phyloP scores from a whole-genome alignment of 768 basidiomycete species.

The Tricholoma sp. region DNA sequence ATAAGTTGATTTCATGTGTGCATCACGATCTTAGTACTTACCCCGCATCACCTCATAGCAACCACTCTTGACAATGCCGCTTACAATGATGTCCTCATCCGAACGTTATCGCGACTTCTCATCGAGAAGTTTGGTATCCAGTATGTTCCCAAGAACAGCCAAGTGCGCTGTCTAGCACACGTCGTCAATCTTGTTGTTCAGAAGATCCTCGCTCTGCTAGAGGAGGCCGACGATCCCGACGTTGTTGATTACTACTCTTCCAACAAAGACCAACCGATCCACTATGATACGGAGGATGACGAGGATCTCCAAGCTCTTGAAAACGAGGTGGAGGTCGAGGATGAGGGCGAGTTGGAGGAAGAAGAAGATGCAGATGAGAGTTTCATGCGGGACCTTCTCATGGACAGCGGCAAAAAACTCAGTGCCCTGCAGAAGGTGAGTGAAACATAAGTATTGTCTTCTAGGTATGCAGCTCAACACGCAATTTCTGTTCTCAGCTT shows the following conservation, averaged over 20 bases:
- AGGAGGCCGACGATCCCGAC: constrained; percentile 5
- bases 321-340: background rate
- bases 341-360: constrained; percentile 2
- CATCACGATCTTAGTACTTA: background rate
- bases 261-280: constrained; percentile 23
- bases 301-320: background rate
- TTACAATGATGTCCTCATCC: constrained; percentile 28
- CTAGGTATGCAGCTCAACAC: background rate
- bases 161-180: constrained; percentile 27
- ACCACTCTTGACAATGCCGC: constrained; percentile 29
- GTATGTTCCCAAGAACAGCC: constrained; percentile 20
- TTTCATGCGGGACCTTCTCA: background rate
- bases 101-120: constrained; percentile 15
- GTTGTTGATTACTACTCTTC: constrained; percentile 5
- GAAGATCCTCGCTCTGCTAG: constrained; percentile 1
- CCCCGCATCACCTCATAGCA: constrained; percentile 5
- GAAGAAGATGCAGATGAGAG: background rate
- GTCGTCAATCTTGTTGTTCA: constrained; percentile 33
- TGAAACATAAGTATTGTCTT: background rate
- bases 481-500: background rate
- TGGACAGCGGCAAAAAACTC: background rate
- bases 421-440: background rate
- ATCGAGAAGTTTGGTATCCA: constrained; percentile 21
- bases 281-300: constrained; percentile 21
- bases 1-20: constrained; percentile 19